Conservation (phyloP, 192 early-diverging fungal genomes). For the Jimgerdemannia flammicorona region DNA sequence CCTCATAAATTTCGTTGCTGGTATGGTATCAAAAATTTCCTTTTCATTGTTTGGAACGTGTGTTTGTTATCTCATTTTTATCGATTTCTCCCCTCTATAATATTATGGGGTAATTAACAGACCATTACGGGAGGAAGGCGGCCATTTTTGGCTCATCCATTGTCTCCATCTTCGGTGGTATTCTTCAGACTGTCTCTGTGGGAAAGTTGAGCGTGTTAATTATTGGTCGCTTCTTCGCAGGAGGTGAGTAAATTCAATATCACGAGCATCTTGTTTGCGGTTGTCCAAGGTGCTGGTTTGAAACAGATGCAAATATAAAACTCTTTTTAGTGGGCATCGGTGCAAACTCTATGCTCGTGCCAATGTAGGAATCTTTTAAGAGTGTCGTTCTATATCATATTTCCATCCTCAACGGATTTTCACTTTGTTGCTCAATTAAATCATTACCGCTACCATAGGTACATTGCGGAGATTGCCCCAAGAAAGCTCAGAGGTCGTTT, state of each 20-base stretch:
- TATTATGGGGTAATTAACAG: constrained; percentile 15
- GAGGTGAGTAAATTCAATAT: constrained; percentile 26
- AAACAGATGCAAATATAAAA: background rate
- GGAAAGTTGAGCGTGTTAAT: constrained; percentile 50
- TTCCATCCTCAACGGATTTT: no score
- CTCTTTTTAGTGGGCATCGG: background rate
- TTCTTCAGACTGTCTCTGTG: constrained; percentile 50
- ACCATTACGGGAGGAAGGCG: constrained; percentile 52
- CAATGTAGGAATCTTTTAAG: background rate
- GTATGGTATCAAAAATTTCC: constrained; percentile 4
- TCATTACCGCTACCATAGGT: background rate
- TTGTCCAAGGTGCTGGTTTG: background rate
- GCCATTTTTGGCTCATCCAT: constrained; percentile 48
- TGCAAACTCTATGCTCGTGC: background rate
- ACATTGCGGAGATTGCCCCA: background rate
- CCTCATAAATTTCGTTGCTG: constrained; percentile 32
- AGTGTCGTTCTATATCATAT: no score
- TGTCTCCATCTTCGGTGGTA: constrained; percentile 63
- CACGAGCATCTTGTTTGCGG: no score
- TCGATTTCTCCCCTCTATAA: background rate
- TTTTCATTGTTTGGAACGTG: background rate
- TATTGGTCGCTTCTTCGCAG: constrained; percentile 68
- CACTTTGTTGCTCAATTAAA: no score
- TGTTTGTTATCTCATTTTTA: background rate
- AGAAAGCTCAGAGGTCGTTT: background rate